Conservation (phyloP, 768 basidiomycete species). For the Sarcomyxa edulis region DNA sequence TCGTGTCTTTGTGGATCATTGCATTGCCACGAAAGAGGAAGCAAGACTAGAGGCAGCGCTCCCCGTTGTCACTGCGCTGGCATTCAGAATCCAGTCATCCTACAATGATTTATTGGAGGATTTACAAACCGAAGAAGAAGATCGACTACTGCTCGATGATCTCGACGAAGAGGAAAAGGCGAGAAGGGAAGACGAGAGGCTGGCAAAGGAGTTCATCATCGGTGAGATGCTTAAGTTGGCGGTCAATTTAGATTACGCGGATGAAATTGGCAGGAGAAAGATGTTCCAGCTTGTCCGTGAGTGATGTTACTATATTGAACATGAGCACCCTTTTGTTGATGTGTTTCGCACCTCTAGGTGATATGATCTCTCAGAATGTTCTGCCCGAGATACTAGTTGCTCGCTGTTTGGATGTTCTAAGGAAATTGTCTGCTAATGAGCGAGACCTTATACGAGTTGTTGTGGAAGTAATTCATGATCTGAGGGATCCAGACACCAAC, state of each 20-base stretch:
- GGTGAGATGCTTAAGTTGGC: conserved; percentile 78
- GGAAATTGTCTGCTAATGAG: conserved; percentile 66
- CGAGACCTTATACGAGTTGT: conserved; percentile 83
- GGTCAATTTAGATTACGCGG: conserved; percentile 80
- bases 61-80: conserved; percentile 81
- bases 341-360: conserved; percentile 35
- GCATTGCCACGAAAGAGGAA: conserved; percentile 54
- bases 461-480: conserved; percentile 81
- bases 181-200: conserved; percentile 39
- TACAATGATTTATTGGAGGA: conserved; percentile 50
- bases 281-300: conserved; percentile 83
- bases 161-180: conserved; percentile 28
- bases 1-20: conserved; percentile 80
- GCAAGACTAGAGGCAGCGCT: conserved; percentile 61
- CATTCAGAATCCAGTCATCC: conserved; percentile 63
- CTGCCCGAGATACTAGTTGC: conserved; percentile 70
- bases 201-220: conserved; percentile 63
- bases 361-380: conserved; percentile 70
- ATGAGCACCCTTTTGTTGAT: conserved; percentile 2
- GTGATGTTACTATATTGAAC: conserved; percentile 21
- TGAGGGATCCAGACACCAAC: conserved; percentile 58
- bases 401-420: conserved; percentile 78
- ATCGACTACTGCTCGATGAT: conserved; percentile 10
- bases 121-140: conserved; percentile 17
- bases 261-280: conserved; percentile 85